Evolutionary conservation across 768 basidiomycete species (phyloP), one percentile per base, ranked within the genome.

Genomic region (Kwoniella dejecticola): DNA sequence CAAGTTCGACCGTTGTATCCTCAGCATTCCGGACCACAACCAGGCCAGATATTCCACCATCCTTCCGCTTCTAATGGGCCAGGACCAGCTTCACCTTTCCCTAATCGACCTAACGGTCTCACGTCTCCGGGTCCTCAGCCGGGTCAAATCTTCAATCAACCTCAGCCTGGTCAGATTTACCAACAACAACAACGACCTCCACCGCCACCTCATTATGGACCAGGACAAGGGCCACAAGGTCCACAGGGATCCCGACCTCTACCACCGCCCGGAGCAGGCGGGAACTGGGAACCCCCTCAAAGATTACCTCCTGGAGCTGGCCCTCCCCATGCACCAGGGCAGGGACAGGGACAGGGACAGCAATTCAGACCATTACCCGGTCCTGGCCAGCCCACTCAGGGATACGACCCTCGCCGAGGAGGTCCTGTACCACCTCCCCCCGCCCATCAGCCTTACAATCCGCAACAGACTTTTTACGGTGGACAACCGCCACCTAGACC

Each of bases 11-110:
- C 63, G 2, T 42, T 53, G 6, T 45, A 52, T 24, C 61, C 57
- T 44, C 65, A 64, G 24, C 65, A 70, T 57, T 62, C 68, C 12
- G 72, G 72, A 40, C 71, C 74, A 8, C 73, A 77, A 56, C 77
- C 75, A 6, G 75, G 77, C 26, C 74, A 78, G 62, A 60, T 77
- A 5, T 78, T 78, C 68, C 72, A 76, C 31, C 71, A 77, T 52
- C 73, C 78, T 10, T 21, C 7, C 12, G 40, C 44, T 27, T 12
- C 29, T 19, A 50, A 49, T 15, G 30, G 23, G 30, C 53, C 67
- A 13, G 61, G 54, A 31, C 54, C 67, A 10, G 40, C 54, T 11
- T 58, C 60, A 17, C 68, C 60, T 1, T 60, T 62, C 49, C 65
- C 61, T 26, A 67, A 49, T 23, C 44, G 52, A 55, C 65, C 47